Evolutionary conservation across 331 rosid species (phyloP), one percentile per base, ranked within the genome.

Genomic region (Telfairia occidentalis): DNA sequence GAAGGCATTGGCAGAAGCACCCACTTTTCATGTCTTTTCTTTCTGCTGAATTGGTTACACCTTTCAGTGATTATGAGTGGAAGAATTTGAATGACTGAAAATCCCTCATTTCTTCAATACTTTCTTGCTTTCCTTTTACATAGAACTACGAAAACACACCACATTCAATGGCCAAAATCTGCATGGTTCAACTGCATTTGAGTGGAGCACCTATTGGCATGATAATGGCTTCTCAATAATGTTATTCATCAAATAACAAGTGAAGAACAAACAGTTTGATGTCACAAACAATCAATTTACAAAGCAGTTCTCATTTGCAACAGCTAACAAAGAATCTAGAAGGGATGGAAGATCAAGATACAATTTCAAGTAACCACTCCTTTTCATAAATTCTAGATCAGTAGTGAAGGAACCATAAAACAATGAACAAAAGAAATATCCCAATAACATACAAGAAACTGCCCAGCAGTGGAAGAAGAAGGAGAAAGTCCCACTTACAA

Each of bases 401-500:
- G 74, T 74, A 73, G 26, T 48, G 40, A 37, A 65, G 23, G 74
- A n/a, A 67, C 35, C 59, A 66, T 70, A 40, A 63, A 78, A 71
- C 75, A 64, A 61, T 30, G 79, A 78, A 78, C 42, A 46, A 54
- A 63, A 79, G 46, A 79, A 43, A 66, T 63, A 58, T 77, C 75
- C 59, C 61, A 84, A 82, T 69, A 84, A 58, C 81, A 82, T 84
- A 82, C 85, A 87, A 81, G 73, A 77, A 29, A 78, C 77, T 29
- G 67, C 70, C 73, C 73, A 72, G 55, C 61, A 59, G 58, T 52
- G 9, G 72, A 45, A 77, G 76, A 48, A 53, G 19, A 64, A 29
- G 19, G 52, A 18, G 26, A 43, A 79, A 76, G 75, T 49, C 26
- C 55, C 85, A 74, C 84, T 72, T 78, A 84, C 90, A 84, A 71